Percentiles rank a stretch among this genome's conserved stretches.
Evolutionary conservation across 192 early-diverging fungal genomes (phyloP).

Genomic region (Backusella tarrabulga): DNA sequence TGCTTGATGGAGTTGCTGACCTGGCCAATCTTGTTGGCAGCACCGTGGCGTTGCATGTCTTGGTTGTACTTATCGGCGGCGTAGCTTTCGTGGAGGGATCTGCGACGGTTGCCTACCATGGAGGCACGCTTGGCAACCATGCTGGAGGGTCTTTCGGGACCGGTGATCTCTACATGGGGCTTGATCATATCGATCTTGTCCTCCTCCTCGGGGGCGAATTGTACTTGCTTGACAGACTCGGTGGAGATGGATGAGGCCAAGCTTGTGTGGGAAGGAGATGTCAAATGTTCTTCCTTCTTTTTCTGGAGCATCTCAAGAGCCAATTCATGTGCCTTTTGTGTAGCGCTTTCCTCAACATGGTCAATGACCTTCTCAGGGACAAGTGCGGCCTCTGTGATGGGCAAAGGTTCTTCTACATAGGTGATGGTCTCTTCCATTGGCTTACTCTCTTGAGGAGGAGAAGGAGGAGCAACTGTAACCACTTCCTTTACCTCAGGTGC

Average conservation of each 20-base stretch:
- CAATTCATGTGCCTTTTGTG: neutral
- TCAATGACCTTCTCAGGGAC: neutral
- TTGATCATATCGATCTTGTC: neutral
- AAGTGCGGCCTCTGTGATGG: neutral
- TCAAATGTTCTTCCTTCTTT: neutral
- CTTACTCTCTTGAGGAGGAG: neutral
- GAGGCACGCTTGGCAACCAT: conserved; percentile 39
- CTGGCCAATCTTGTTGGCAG: conserved; percentile 4
- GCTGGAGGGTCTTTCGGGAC: conserved; percentile 32
- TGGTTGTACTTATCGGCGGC: conserved; percentile 17
- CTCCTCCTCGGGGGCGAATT: neutral
- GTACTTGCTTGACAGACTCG: neutral
- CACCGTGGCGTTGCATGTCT: neutral
- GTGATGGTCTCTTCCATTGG: neutral
- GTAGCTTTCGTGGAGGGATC: conserved; percentile 24
- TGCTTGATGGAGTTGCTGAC: conserved; percentile 29
- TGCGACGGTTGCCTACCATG: conserved; percentile 16
- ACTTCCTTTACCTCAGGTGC: neutral
- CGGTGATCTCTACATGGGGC: neutral
- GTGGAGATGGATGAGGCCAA: neutral
- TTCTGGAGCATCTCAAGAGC: neutral
- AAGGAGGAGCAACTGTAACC: neutral
- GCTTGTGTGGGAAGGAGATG: no score
- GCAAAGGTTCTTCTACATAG: neutral
- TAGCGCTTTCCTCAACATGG: neutral